phyloP scores from a whole-genome alignment of 345 rosid species.

The Alliaria petiolata region DNA sequence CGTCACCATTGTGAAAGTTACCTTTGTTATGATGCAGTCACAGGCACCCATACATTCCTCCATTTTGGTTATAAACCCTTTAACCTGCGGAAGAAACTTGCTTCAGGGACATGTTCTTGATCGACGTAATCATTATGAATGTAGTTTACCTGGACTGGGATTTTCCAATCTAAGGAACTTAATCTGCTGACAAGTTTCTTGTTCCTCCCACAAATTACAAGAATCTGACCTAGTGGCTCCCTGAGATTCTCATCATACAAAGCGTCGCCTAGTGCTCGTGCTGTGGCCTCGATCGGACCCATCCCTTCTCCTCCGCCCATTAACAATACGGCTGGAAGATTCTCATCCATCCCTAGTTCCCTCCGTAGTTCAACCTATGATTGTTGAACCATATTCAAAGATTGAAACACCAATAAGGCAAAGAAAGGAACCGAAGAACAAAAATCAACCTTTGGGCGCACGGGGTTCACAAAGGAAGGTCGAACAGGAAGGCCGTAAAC shows the following conservation, averaged over 20 bases:
- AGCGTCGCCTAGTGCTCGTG: constrained; percentile 77
- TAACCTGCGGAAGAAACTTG: constrained; percentile 48
- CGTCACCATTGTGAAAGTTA: constrained; percentile 9
- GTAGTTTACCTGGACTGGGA: constrained; percentile 78
- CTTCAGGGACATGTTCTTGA: background rate
- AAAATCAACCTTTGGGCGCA: constrained; percentile 70
- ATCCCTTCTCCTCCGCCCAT: constrained; percentile 99
- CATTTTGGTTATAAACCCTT: constrained; percentile 91
- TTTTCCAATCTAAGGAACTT: constrained; percentile 72
- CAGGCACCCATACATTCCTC: constrained; percentile 99
- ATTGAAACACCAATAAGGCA: background rate
- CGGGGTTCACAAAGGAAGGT: constrained; percentile 92
- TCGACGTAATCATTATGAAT: background rate
- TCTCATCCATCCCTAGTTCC: constrained; percentile 86
- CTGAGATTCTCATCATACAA: constrained; percentile 72
- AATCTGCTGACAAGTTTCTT: constrained; percentile 66
- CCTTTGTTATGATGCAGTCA: constrained; percentile 98
- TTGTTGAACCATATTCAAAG: background rate
- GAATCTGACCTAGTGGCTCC: constrained; percentile 77
- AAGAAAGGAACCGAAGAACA: background rate
- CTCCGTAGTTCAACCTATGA: constrained; percentile 66
- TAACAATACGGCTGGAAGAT: constrained; percentile 88
- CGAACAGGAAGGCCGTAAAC: constrained; percentile 97
- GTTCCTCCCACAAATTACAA: constrained; percentile 89
- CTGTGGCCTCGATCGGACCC: constrained; percentile 98